Evolutionary conservation across 2,329 filamentous ascomycete species (phyloP), one percentile per base, ranked within the genome.

Genomic region (Pochonia chlamydosporia): DNA sequence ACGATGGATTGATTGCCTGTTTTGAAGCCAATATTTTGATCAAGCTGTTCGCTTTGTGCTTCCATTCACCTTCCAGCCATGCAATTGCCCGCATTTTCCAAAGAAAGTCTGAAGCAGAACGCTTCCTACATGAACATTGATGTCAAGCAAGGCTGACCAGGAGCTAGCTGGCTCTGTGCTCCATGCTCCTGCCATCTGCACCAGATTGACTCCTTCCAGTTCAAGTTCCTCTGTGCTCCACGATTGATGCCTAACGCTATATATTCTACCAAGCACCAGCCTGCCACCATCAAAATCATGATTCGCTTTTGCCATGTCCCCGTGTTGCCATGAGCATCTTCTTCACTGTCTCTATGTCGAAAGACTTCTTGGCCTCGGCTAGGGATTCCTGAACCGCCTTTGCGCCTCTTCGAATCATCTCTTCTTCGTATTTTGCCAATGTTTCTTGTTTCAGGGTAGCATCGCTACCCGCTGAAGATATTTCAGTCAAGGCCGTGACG

Each of bases 361-460:
- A 55, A 4, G 62, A 51, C 24, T 59, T 54, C 37, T 62, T 56
- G 0, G 61, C 63, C 47, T 67, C 64, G 16, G 59, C 50, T 7
- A 67, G 47, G 2, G 64, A 60, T 49, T 69, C 60, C 14, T 52
- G 50, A 25, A 68, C 64, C 0, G 66, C 68, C 11, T 56, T 57
- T 7, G 52, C 56, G 2, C 66, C 66, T 21, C 68, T 52, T 37
- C 56, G 53, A 10, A 66, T 49, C 42, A 68, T 56, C 24, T 67
- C 63, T 1, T 51, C 58, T 23, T 64, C 59, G 21, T 67, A 69
- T 0, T 53, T 55, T 20, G 46, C 44, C 24, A 70, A 52, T 5
- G 49, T 49, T 16, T 52, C 44, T 33, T 55, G 49, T 1, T 54
- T 50, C 5, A 46, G 52, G 1, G 43, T 48, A 1, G 46, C 26